These are phyloP conservation scores for Solanum microdontum DNA, from an alignment of 257 asterid species.

Conservation along the genomic window DNA sequence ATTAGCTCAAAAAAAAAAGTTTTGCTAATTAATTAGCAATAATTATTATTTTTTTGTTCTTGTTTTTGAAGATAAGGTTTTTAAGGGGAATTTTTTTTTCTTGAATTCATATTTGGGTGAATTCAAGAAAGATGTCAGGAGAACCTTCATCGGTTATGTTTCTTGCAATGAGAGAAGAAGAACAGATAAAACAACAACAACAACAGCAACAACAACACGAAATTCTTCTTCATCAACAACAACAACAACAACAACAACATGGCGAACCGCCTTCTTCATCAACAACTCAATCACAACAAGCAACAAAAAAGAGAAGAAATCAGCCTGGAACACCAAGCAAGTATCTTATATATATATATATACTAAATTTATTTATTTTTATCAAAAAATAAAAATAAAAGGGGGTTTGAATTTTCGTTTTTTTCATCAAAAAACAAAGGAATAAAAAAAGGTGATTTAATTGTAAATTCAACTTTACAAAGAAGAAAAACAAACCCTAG, in stretches of 20 bases:
- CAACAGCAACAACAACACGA: not conserved
- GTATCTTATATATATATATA: not conserved
- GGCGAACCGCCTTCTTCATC: not conserved
- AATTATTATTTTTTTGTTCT: not conserved
- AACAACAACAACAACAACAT: not conserved
- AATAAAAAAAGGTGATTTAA: not conserved
- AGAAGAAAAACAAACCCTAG: not conserved
- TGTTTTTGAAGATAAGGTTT: not conserved
- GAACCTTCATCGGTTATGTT: not conserved
- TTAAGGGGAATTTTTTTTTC: not conserved
- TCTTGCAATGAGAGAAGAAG: not conserved
- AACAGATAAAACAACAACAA: not conserved
- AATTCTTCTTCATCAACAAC: not conserved
- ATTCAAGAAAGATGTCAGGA: not conserved
- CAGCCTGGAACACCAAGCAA: slow-evolving; percentile 3
- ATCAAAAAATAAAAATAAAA: not conserved
- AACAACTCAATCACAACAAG: not conserved
- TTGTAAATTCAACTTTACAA: not conserved
- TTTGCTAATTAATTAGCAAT: not conserved
- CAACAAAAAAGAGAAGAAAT: not conserved
- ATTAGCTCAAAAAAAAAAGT: not conserved
- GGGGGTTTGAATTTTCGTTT: not conserved
- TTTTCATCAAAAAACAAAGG: not conserved
- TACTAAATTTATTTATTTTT: not conserved
- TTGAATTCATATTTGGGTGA: not conserved